Conservation (phyloP, 139 green algal genomes). For the Chlorella sp. region DNA sequence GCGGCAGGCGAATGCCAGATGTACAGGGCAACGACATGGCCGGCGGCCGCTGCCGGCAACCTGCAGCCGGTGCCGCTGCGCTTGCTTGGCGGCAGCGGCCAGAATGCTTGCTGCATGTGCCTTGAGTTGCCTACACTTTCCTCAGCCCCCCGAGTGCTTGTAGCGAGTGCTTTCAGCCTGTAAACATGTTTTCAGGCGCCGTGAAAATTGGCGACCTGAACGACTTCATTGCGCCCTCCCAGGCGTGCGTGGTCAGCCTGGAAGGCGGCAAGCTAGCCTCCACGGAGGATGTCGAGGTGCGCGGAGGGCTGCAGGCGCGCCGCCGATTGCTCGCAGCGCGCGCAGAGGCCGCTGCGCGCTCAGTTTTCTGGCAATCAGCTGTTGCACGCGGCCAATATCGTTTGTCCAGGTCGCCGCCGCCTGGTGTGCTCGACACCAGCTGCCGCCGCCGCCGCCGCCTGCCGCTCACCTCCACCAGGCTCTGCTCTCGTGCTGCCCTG, state of each 20-base stretch:
- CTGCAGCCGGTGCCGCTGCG: no score
- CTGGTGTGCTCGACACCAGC: neutral
- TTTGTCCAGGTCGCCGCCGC: neutral
- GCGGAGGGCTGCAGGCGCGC: neutral
- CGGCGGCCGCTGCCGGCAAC: neutral
- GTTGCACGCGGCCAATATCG: neutral
- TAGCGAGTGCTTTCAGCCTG: neutral
- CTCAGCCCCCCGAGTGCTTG: neutral
- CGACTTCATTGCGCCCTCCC: conserved; percentile 95
- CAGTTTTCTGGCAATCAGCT: no score
- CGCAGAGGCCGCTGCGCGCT: no score
- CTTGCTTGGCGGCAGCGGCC: neutral
- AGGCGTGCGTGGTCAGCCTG: conserved; percentile 91
- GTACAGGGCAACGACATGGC: neutral
- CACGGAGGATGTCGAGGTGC: conserved; percentile 14
- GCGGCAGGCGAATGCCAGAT: no score
- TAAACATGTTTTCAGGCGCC: conserved; percentile 75
- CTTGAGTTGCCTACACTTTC: neutral
- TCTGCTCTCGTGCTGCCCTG: no score
- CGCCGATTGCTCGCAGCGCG: no score
- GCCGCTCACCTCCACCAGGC: neutral
- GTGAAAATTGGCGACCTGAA: conserved; percentile 90
- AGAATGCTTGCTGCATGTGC: neutral
- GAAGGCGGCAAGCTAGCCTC: conserved; percentile 40
- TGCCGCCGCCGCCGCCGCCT: neutral